These are phyloP conservation scores for Pseudoperonospora humuli DNA, from an alignment of 352 stramenopile genomes.

Conservation along the genomic window DNA sequence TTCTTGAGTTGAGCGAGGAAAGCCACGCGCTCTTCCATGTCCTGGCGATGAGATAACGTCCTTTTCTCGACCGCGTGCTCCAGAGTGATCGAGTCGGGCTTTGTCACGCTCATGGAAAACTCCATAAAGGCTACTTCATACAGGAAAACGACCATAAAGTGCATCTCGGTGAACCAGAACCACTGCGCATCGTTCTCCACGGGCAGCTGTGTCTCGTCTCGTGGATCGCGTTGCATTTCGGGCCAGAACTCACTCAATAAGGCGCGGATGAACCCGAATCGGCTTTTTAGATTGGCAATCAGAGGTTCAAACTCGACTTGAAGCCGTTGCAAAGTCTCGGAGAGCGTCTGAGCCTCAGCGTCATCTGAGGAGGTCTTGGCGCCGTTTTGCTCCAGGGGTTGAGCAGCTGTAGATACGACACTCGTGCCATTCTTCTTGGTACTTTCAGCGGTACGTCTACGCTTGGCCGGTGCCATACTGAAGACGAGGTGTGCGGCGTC, in stretches of 20 bases:
- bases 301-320: conserved; percentile 23
- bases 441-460: conserved; percentile 15
- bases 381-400: conserved; percentile 7
- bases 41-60: conserved; percentile 48
- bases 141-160: conserved; percentile 72
- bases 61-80: conserved; percentile 31
- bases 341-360: not conserved
- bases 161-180: conserved; percentile 83
- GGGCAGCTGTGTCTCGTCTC: conserved; percentile 23
- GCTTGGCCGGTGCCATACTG: conserved; percentile 35
- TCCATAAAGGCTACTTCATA: conserved; percentile 85
- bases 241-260: conserved; percentile 67
- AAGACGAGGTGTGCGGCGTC: not conserved
- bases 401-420: not conserved
- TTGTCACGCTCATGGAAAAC: conserved; percentile 77
- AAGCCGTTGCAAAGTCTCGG: conserved; percentile 7
- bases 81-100: conserved; percentile 60
- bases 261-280: conserved; percentile 52
- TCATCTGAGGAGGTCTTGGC: not conserved
- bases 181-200: conserved; percentile 51
- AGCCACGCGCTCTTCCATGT: conserved; percentile 71
- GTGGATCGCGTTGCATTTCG: conserved; percentile 45
- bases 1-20: conserved; percentile 56
- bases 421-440: conserved; percentile 15
- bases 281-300: conserved; percentile 22